Conservation (phyloP, 768 basidiomycete species). For the Pisolithus microcarpus region DNA sequence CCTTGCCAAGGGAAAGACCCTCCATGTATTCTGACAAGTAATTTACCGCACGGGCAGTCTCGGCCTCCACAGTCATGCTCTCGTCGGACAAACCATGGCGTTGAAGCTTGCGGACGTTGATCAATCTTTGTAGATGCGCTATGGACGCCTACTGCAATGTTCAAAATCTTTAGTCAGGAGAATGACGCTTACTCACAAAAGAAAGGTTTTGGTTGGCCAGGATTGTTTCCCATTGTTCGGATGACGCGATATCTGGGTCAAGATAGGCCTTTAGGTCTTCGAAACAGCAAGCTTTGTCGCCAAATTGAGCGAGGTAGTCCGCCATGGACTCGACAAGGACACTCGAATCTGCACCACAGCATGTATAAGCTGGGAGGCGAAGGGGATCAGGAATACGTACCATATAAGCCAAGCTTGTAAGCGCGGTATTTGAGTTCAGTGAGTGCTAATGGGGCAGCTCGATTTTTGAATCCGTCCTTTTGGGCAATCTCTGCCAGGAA, state of each 20-base stretch:
- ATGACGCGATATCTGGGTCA: conserved; percentile 39
- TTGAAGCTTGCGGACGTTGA: conserved; percentile 71
- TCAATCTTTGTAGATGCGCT: conserved; percentile 53
- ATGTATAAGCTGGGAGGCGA: not conserved
- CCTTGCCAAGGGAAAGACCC: conserved; percentile 57
- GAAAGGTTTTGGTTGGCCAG: conserved; percentile 41
- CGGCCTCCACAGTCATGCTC: conserved; percentile 50
- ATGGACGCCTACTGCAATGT: conserved; percentile 35
- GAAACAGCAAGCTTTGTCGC: conserved; percentile 79
- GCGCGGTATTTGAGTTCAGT: conserved; percentile 70
- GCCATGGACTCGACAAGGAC: conserved; percentile 45
- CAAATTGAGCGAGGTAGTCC: conserved; percentile 64
- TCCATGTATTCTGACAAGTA: conserved; percentile 60
- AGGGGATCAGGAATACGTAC: conserved; percentile 19
- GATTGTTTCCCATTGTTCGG: conserved; percentile 47
- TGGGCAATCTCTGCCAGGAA: conserved; percentile 53
- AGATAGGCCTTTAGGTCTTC: conserved; percentile 77
- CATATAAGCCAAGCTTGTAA: conserved; percentile 38
- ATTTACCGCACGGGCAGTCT: conserved; percentile 42
- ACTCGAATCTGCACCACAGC: conserved; percentile 32
- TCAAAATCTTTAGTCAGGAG: conserved; percentile 6
- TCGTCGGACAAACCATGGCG: conserved; percentile 49
- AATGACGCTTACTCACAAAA: conserved; percentile 36
- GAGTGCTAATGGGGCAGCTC: conserved; percentile 66
- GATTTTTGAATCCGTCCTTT: conserved; percentile 62